A percentile compares a stretch with the other conserved stretches of the same genome.
Evolutionary conservation across 2,329 filamentous ascomycete genomes (phyloP).

Genomic region (Reticulascus tulasneorum): DNA sequence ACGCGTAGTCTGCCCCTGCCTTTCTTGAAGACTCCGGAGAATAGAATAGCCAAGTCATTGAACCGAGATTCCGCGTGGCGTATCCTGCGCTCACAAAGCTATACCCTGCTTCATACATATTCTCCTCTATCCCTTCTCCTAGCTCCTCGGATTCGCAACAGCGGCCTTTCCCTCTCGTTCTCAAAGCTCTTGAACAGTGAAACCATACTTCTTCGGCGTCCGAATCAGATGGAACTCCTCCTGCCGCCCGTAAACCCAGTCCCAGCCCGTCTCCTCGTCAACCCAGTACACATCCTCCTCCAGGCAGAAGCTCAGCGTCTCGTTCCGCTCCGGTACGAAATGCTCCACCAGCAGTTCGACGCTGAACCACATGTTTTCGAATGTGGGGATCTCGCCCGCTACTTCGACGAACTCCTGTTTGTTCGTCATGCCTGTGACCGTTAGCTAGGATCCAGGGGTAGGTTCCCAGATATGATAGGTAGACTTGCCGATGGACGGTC

Average conservation of each 20-base stretch:
- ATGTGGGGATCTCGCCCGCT: constrained; percentile 40
- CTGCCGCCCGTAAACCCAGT: constrained; percentile 47
- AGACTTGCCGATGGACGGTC: constrained; percentile 39
- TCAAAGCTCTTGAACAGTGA: too few species aligned
- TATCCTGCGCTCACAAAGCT: too few species aligned
- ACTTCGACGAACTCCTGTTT: constrained; percentile 43
- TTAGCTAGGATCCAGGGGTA: background rate
- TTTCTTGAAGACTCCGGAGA: too few species aligned
- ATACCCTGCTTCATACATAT: too few species aligned
- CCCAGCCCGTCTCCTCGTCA: constrained; percentile 31
- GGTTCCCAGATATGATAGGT: background rate
- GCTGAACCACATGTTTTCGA: constrained; percentile 45
- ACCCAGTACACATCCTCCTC: constrained; percentile 49
- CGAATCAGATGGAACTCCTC: constrained; percentile 37
- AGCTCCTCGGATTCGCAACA: too few species aligned
- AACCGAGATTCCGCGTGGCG: too few species aligned
- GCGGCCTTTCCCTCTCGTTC: too few species aligned
- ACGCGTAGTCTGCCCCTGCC: too few species aligned
- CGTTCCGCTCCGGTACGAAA: constrained; percentile 40
- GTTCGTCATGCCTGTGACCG: constrained; percentile 41
- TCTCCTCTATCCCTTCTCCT: too few species aligned
- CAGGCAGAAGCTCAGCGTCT: constrained; percentile 40
- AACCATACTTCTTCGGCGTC: constrained; percentile 4
- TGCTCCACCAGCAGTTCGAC: constrained; percentile 46
- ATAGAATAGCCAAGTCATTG: too few species aligned